Evolutionary conservation across 2,329 filamentous ascomycete species (phyloP).

Genomic region (Plenodomus biglobosus): DNA sequence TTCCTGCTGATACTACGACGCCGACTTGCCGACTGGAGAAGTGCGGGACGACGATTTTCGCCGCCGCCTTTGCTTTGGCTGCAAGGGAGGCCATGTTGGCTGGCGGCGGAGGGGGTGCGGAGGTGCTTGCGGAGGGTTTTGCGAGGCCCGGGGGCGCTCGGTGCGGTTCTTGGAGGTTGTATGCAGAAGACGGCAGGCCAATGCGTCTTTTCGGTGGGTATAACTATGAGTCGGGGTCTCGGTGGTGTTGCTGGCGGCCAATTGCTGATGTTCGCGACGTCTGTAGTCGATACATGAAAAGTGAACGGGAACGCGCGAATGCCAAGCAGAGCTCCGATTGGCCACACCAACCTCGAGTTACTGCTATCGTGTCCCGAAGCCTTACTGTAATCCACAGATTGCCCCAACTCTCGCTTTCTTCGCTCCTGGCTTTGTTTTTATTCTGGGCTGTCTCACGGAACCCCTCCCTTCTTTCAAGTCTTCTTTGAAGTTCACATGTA

Average conservation of each 20-base stretch:
- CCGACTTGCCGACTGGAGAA: slow-evolving; percentile 49
- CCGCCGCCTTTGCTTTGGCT: slow-evolving; percentile 19
- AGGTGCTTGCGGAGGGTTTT: slow-evolving; percentile 13
- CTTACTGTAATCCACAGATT: slow-evolving; percentile 2
- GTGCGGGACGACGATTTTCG: slow-evolving; percentile 29
- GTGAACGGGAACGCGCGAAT: slow-evolving; percentile 13
- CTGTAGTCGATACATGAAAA: slow-evolving; percentile 24
- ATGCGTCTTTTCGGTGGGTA: slow-evolving; percentile 14
- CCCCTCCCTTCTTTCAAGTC: slow-evolving; percentile 1
- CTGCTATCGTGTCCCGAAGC: slow-evolving; percentile 34
- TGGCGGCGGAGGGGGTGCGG: slow-evolving; percentile 4
- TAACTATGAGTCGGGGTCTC: slow-evolving; percentile 1
- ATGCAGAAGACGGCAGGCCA: slow-evolving; percentile 19
- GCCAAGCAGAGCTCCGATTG: slow-evolving; percentile 36
- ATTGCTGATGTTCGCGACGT: slow-evolving; percentile 13
- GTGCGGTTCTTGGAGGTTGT: background rate
- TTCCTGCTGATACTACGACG: slow-evolving; percentile 74
- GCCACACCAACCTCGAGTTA: slow-evolving; percentile 17
- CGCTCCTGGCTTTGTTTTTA: slow-evolving; percentile 3
- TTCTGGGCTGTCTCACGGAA: slow-evolving; percentile 5
- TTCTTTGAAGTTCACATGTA: slow-evolving; percentile 11
- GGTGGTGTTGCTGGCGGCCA: slow-evolving; percentile 5
- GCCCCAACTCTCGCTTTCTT: slow-evolving; percentile 4
- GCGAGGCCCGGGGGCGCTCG: slow-evolving; percentile 6
- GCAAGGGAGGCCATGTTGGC: slow-evolving; percentile 26